Conservation (phyloP, 805 yeast species). For the Kurtzmaniella fragi region DNA sequence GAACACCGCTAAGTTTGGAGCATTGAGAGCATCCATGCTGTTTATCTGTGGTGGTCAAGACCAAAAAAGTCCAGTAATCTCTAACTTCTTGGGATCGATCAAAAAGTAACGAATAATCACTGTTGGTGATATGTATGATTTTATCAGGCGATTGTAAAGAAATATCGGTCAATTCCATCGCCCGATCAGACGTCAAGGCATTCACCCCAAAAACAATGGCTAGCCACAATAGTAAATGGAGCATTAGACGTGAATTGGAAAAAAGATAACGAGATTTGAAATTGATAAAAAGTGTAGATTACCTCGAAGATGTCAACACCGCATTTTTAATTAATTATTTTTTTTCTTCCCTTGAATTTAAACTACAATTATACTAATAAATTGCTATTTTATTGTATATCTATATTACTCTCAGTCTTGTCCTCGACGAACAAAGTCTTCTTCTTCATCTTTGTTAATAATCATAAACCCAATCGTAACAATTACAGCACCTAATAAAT, state of each 20-base stretch:
- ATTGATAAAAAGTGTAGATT: no score
- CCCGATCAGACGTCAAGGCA: background rate
- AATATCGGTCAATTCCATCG: background rate
- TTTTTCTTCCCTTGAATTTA: no score
- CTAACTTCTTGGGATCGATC: constrained; percentile 34
- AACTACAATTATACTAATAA: no score
- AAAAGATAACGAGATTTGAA: background rate
- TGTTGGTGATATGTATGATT: constrained; percentile 38
- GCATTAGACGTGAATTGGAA: background rate
- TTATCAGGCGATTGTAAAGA: constrained; percentile 17
- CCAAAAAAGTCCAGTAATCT: constrained; percentile 46
- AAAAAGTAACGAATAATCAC: constrained; percentile 28
- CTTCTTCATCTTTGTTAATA: constrained; percentile 74
- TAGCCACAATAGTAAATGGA: background rate
- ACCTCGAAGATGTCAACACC: no score
- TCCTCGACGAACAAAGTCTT: constrained; percentile 38
- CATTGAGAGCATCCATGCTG: constrained; percentile 47
- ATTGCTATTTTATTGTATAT: no score
- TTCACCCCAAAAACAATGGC: background rate
- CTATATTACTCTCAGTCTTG: background rate
- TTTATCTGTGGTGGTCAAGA: constrained; percentile 47
- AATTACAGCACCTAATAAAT: constrained; percentile 72
- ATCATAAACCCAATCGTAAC: constrained; percentile 81
- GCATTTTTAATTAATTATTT: no score
- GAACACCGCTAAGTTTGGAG: constrained; percentile 34